phyloP scores from a whole-genome alignment of 1,284 basidiomycete species.

The Ustanciosporium gigantosporum region DNA sequence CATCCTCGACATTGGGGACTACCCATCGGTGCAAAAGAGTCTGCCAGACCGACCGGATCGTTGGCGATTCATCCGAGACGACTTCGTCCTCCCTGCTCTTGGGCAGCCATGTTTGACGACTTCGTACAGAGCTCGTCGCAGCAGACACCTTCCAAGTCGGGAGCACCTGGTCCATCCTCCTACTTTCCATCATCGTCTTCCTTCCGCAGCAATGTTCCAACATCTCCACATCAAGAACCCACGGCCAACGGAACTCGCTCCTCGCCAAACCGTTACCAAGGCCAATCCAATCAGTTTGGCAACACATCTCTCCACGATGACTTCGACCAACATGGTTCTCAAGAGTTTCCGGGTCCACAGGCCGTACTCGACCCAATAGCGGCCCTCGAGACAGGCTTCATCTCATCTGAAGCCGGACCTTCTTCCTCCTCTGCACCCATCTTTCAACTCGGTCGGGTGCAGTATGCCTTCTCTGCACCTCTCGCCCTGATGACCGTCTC shows the following conservation, averaged over 20 bases:
- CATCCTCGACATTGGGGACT: no score
- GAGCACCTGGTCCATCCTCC: neutral
- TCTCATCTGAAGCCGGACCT: constrained; percentile 41
- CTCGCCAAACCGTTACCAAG: neutral
- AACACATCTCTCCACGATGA: constrained; percentile 30
- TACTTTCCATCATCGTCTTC: neutral
- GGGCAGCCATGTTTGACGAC: constrained; percentile 29
- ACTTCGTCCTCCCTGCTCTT: no score
- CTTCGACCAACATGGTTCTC: constrained; percentile 6
- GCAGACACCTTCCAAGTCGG: neutral
- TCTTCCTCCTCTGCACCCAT: constrained; percentile 35
- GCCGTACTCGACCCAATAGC: constrained; percentile 30
- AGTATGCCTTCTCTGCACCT: constrained; percentile 58
- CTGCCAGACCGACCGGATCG: no score
- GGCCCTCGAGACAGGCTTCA: constrained; percentile 51
- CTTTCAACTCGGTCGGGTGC: constrained; percentile 57
- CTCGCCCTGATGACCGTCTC: constrained; percentile 51
- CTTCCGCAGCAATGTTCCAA: neutral
- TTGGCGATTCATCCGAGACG: no score
- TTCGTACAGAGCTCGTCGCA: constrained; percentile 40
- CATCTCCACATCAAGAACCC: no score
- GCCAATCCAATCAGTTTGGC: no score
- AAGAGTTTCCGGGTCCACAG: neutral
- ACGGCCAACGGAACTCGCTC: no score
- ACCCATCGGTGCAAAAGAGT: no score